Conservation (phyloP, 352 stramenopile genomes). For the Globisporangium splendens region DNA sequence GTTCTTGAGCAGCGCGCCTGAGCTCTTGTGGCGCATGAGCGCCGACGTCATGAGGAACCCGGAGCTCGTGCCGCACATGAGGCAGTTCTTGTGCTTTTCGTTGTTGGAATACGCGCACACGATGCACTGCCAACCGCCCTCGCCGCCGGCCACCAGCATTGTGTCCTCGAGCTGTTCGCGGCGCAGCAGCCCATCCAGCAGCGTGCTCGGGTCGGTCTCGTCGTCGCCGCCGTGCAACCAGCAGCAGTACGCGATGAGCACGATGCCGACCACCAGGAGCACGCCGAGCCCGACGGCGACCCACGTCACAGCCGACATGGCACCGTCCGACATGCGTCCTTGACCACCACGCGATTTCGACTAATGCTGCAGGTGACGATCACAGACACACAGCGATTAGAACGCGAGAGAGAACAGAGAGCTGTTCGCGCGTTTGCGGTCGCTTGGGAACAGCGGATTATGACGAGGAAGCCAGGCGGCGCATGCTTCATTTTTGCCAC, state of each 20-base stretch:
- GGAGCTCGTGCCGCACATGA: slow-evolving; percentile 60
- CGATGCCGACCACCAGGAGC: slow-evolving; percentile 24
- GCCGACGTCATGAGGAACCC: slow-evolving; percentile 27
- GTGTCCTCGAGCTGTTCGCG: slow-evolving; percentile 60
- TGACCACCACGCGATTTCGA: no score
- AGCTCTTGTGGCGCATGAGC: slow-evolving; percentile 50
- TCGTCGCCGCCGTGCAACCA: slow-evolving; percentile 24
- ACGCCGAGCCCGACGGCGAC: slow-evolving; percentile 30
- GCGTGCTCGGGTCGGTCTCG: slow-evolving; percentile 12
- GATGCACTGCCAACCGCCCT: slow-evolving; percentile 63
- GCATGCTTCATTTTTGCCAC: no score
- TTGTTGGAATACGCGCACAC: slow-evolving; percentile 63
- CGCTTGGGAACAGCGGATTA: no score
- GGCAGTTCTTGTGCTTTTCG: slow-evolving; percentile 31
- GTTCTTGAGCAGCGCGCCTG: slow-evolving; percentile 40
- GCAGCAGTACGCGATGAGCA: slow-evolving; percentile 48
- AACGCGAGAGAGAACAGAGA: neutral
- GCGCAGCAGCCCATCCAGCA: slow-evolving; percentile 56
- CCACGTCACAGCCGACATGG: slow-evolving; percentile 36
- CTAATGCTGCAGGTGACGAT: neutral
- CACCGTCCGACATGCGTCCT: slow-evolving; percentile 8
- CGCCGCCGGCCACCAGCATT: slow-evolving; percentile 42
- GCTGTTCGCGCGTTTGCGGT: no score
- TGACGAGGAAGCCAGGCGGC: no score
- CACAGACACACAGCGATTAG: neutral